Evolutionary conservation across 257 asterid species (phyloP).

Genomic region (Jacaranda mimosifolia): DNA sequence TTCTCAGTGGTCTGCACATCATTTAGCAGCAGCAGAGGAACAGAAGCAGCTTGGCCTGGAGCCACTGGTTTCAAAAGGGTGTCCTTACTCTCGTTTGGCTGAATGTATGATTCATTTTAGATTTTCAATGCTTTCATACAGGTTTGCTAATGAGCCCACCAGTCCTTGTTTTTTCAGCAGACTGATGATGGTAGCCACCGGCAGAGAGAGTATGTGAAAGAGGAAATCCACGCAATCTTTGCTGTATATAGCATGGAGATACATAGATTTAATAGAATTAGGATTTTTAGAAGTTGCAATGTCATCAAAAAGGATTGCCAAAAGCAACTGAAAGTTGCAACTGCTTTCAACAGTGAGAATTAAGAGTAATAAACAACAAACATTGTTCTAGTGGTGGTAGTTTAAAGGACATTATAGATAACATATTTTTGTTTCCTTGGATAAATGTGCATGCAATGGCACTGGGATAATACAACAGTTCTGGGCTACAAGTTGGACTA

Average conservation of each 20-base stretch:
- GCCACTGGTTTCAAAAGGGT: slow-evolving; percentile 33
- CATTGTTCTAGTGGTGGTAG: not conserved
- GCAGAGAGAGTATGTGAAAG: slow-evolving; percentile 44
- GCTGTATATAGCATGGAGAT: no score
- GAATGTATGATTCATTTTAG: slow-evolving; percentile 39
- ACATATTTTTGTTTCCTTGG: not conserved
- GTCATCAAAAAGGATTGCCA: not conserved
- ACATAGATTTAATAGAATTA: not conserved
- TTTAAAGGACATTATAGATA: not conserved
- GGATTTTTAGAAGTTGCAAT: not conserved
- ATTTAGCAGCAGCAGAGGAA: not conserved
- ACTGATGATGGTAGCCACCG: slow-evolving; percentile 30
- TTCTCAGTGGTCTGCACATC: not conserved
- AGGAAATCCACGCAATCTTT: slow-evolving; percentile 53
- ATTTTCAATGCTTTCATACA: slow-evolving; percentile 41
- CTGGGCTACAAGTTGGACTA: no score
- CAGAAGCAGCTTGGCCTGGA: not conserved
- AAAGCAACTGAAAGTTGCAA: slow-evolving; percentile 22
- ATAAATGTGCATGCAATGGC: not conserved
- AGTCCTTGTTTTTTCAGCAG: no score
- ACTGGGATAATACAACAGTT: not conserved
- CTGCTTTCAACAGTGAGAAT: not conserved
- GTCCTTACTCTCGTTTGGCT: slow-evolving; percentile 31
- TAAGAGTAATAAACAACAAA: not conserved
- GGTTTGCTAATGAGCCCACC: no score